These are phyloP conservation scores for Alternaria viburni DNA, from an alignment of 2,329 filamentous ascomycete species.

Conservation along the genomic window DNA sequence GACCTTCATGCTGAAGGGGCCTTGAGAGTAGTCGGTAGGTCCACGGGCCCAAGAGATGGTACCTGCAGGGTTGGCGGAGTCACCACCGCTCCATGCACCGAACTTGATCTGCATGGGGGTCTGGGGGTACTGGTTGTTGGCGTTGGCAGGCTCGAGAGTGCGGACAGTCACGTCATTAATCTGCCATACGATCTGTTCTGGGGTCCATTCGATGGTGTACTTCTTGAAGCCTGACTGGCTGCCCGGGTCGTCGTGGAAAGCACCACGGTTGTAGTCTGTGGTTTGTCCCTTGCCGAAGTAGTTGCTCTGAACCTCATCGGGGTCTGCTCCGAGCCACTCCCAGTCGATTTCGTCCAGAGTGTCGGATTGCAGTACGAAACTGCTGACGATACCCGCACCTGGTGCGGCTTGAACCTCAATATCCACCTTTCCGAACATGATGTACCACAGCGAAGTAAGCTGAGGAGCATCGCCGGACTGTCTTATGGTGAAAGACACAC, in stretches of 20 bases:
- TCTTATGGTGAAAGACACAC: conserved; percentile 80
- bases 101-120: conserved; percentile 95
- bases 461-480: conserved; percentile 83
- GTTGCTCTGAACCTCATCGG: conserved; percentile 86
- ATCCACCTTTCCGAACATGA: conserved; percentile 97
- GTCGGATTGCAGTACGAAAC: conserved; percentile 88
- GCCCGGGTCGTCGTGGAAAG: conserved; percentile 71
- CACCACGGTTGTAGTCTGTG: conserved; percentile 83
- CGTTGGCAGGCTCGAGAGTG: conserved; percentile 72
- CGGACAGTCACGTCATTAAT: conserved; percentile 80
- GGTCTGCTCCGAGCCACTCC: conserved; percentile 87
- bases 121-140: conserved; percentile 85
- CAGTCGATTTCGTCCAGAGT: conserved; percentile 95
- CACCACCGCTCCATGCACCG: conserved; percentile 90
- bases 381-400: conserved; percentile 91
- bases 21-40: conserved; percentile 79
- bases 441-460: conserved; percentile 91
- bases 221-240: conserved; percentile 81
- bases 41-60: conserved; percentile 92
- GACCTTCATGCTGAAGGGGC: conserved; percentile 87
- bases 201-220: conserved; percentile 92
- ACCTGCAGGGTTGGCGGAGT: conserved; percentile 76
- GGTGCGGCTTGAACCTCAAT: conserved; percentile 84
- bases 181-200: conserved; percentile 83
- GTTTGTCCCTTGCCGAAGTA: conserved; percentile 84